phyloP scores from a whole-genome alignment of 441 rosid species.

The Gossypium schwendimanii region DNA sequence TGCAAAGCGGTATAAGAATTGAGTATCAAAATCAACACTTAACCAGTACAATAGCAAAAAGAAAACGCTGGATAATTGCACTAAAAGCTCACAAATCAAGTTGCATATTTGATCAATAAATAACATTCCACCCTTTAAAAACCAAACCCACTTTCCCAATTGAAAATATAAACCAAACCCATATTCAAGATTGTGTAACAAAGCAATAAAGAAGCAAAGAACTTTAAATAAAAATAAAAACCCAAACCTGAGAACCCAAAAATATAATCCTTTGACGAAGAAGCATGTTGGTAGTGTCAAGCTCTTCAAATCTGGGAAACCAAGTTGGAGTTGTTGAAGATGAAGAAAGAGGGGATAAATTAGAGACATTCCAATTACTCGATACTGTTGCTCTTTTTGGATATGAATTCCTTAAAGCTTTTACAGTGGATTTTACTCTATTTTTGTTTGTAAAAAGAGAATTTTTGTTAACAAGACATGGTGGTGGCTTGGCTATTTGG shows the following conservation, averaged over 20 bases:
- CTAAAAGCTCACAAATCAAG: too few relatives aligned
- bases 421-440: too few relatives aligned
- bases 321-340: constrained; percentile 47
- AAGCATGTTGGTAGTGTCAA: constrained; percentile 79
- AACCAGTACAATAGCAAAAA: too few relatives aligned
- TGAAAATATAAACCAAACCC: not conserved
- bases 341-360: constrained; percentile 27
- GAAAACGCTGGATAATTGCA: too few relatives aligned
- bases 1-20: too few relatives aligned
- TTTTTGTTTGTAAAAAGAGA: too few relatives aligned
- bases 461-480: too few relatives aligned
- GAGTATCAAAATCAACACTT: too few relatives aligned
- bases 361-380: constrained; percentile 23
- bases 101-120: too few relatives aligned
- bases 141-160: not conserved
- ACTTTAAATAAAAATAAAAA: not conserved
- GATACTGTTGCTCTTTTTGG: too few relatives aligned
- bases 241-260: constrained; percentile 67
- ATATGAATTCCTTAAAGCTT: too few relatives aligned
- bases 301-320: constrained; percentile 70
- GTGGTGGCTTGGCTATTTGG: too few relatives aligned
- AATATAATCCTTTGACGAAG: constrained; percentile 86
- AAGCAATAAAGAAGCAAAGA: not conserved
- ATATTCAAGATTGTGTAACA: not conserved
- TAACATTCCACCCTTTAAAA: not conserved